These are phyloP conservation scores for Niebla homalea DNA, from an alignment of 495 filamentous ascomycete species.

Conservation along the genomic window DNA sequence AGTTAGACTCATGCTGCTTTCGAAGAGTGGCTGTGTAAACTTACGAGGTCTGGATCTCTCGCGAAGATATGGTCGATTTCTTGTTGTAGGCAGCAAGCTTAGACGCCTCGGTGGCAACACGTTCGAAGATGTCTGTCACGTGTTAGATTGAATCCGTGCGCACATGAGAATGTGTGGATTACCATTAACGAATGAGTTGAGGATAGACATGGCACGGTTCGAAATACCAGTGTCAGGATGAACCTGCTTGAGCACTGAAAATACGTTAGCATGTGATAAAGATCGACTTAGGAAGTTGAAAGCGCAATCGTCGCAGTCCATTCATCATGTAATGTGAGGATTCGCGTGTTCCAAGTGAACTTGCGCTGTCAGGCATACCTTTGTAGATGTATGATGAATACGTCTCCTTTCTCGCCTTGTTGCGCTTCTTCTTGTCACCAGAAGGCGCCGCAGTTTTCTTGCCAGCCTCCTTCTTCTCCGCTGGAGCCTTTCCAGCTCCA, in stretches of 20 bases:
- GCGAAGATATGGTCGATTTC: conserved; percentile 99
- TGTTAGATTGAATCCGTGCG: conserved; percentile 21
- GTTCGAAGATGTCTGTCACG: conserved; percentile 92
- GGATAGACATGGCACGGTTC: conserved; percentile 98
- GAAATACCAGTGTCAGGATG: conserved; percentile 99
- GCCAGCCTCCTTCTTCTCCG: conserved; percentile 99
- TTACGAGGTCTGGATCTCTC: conserved; percentile 96
- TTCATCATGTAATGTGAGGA: background rate
- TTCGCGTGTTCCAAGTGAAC: too few relatives aligned
- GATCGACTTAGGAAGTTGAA: background rate
- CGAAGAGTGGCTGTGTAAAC: conserved; percentile 17
- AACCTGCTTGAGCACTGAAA: conserved; percentile 93
- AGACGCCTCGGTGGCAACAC: conserved; percentile 94
- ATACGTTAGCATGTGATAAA: conserved; percentile 27
- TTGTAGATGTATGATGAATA: conserved; percentile 99
- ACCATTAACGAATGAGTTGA: conserved; percentile 99
- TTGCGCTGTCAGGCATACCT: conserved; percentile 43
- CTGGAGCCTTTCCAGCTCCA: conserved; percentile 67
- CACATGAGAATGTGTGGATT: conserved; percentile 25
- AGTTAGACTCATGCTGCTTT: conserved; percentile 8
- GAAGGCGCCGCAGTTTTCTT: conserved; percentile 90
- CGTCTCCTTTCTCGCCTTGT: conserved; percentile 99
- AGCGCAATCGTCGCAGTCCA: too few relatives aligned
- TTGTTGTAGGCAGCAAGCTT: conserved; percentile 99
- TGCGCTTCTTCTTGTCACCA: conserved; percentile 99